Conservation (phyloP, 2,329 filamentous ascomycete genomes). For the Xylariales sp. region DNA sequence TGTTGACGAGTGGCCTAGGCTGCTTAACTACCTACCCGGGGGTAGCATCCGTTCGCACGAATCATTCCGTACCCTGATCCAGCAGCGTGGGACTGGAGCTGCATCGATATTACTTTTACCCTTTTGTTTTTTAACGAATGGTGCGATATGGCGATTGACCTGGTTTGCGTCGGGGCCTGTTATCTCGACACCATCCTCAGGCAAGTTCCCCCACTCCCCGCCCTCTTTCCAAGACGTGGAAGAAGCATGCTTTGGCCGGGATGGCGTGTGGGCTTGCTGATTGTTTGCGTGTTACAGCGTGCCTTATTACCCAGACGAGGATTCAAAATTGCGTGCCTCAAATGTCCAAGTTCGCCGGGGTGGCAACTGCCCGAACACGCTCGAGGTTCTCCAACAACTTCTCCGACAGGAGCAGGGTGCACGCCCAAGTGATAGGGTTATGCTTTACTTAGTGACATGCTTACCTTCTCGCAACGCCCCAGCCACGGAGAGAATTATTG, state of each 20-base stretch:
- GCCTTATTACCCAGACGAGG: conserved; percentile 74
- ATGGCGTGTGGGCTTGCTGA: conserved; percentile 25
- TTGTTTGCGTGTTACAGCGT: conserved; percentile 59
- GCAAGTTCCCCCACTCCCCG: conserved; percentile 53
- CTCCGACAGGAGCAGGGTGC: conserved; percentile 46
- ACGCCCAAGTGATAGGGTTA: conserved; percentile 42
- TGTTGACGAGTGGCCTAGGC: not conserved
- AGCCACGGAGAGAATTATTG: conserved; percentile 63
- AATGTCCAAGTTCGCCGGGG: conserved; percentile 70
- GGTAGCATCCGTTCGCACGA: conserved; percentile 10
- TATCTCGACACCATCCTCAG: conserved; percentile 78
- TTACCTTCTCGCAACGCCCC: conserved; percentile 66
- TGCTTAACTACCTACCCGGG: not conserved
- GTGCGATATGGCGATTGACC: conserved; percentile 59
- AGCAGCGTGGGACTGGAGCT: conserved; percentile 24
- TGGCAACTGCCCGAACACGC: conserved; percentile 78
- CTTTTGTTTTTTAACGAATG: conserved; percentile 4
- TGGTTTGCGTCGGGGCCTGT: conserved; percentile 74
- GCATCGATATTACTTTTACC: conserved; percentile 14
- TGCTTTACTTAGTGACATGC: conserved; percentile 60
- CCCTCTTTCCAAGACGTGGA: not conserved
- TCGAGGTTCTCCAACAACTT: conserved; percentile 77
- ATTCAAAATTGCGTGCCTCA: conserved; percentile 77
- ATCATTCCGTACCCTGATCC: conserved; percentile 17
- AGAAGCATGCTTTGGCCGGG: not conserved